Conservation (phyloP, 192 early-diverging fungal species). For the Bifiguratus adelaidae region DNA sequence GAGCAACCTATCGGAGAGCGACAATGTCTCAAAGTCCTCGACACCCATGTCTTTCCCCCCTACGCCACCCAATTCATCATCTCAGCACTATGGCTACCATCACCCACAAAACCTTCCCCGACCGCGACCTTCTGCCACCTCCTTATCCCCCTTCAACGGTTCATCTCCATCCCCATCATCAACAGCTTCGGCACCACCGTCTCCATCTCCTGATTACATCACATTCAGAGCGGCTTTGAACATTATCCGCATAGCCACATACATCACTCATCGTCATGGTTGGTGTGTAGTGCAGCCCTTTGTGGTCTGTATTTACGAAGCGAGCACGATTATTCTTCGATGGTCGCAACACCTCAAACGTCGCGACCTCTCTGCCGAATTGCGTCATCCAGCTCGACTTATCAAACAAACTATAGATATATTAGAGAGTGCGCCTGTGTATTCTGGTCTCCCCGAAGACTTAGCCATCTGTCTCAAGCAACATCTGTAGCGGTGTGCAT, state of each 20-base stretch:
- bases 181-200: too few relatives aligned
- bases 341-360: neutral
- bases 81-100: too few relatives aligned
- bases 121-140: neutral
- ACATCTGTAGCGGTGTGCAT: too few relatives aligned
- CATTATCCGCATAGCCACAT: slow-evolving; percentile 11
- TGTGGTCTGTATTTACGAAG: slow-evolving; percentile 17
- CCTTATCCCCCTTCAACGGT: neutral
- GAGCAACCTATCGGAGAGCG: too few relatives aligned
- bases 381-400: slow-evolving; percentile 3
- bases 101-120: too few relatives aligned
- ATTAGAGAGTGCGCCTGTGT: slow-evolving; percentile 4
- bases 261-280: slow-evolving; percentile 10
- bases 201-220: too few relatives aligned
- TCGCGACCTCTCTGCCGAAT: too few relatives aligned
- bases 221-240: slow-evolving; percentile 13
- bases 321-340: slow-evolving; percentile 15
- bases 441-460: slow-evolving; percentile 15
- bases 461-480: slow-evolving; percentile 13
- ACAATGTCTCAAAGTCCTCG: too few relatives aligned
- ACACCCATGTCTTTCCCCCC: neutral
- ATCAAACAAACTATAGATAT: slow-evolving; percentile 12
- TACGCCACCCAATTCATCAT: too few relatives aligned
- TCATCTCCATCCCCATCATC: neutral
- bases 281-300: slow-evolving; percentile 26